Evolutionary conservation across 78 protist species (phyloP), one percentile per base, ranked within the genome.

Genomic region (Corallochytrium limacisporum): DNA sequence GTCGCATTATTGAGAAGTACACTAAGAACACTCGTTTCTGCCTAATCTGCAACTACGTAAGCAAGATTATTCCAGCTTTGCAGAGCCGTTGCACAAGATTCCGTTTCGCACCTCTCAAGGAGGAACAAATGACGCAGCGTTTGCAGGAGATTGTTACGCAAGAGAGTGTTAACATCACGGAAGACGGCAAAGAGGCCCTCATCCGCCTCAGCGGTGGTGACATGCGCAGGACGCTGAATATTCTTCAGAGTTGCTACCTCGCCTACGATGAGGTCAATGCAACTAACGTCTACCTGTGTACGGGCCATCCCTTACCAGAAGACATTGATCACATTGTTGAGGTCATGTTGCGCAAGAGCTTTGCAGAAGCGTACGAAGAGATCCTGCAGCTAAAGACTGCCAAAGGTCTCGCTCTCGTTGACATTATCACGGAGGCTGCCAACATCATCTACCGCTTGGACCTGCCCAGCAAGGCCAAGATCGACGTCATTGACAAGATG

Each of bases 11-110:
- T 31, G 93, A 89, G 47, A 63, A 80, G 74, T 87, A 75, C 82
- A 84, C 91, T 1, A 15, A 32, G 20, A 85, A 88, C 57, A 77
- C 76, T 13, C 78, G 97, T 1, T 92, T 92, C 55, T 87, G 94
- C 65, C 26, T 92, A n/a, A 85, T 92, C 28, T 88, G 97, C 82
- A 92, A 92, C 77, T 85, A 90, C 38, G 87, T 85, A 43, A 59
- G 63, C 71, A 83, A 85, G 57, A 87, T 92, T 57, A 82, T 83
- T 13, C 77, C 93, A 12, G 95, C 95, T 6, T 28, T 90, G 13
- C 97, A 92, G 70, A 86, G 93, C 5, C 85, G 97, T 0, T 89
- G 94, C 81, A 92, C 93, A 1, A 44, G 84, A 18, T 87, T 92
- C 55, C 79, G 97, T 1, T 92, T 92, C 39, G 79, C 71, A 3